Percentiles rank a stretch among this genome's conserved stretches.
Conservation (phyloP, 1,139 yeast genomes). For the Scheffersomyces illinoinensis region DNA sequence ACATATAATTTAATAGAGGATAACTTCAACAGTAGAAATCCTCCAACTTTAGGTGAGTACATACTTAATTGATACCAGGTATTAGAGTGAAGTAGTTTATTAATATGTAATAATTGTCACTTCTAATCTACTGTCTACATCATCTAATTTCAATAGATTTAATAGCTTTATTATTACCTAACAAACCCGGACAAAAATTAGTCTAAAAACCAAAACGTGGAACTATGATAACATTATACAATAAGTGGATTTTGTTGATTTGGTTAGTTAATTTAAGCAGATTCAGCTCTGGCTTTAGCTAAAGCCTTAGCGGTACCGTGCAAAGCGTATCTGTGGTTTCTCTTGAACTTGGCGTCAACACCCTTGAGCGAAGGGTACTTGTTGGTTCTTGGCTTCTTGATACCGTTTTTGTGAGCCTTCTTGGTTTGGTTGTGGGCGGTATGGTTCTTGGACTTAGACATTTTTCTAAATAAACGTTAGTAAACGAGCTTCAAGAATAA, state of each 20-base stretch:
- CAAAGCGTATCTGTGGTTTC: slow-evolving; percentile 99
- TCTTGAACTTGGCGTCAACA: slow-evolving; percentile 98
- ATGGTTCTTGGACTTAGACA: slow-evolving; percentile 99
- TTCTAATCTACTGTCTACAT: not conserved
- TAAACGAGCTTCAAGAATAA: slow-evolving; percentile 8
- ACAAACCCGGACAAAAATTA: slow-evolving; percentile 11
- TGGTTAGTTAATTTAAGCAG: slow-evolving; percentile 12
- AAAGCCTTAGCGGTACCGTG: slow-evolving; percentile 96
- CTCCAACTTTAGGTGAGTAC: not conserved
- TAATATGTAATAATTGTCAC: not conserved
- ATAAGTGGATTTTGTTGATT: slow-evolving; percentile 1
- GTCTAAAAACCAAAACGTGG: slow-evolving; percentile 15
- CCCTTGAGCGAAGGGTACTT: slow-evolving; percentile 98
- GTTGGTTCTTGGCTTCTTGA: slow-evolving; percentile 98
- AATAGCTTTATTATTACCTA: slow-evolving; percentile 16
- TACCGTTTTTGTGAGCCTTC: slow-evolving; percentile 99
- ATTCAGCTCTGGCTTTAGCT: slow-evolving; percentile 69
- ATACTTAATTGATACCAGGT: too few relatives aligned
- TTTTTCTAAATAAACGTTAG: slow-evolving; percentile 43
- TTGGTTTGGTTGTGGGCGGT: slow-evolving; percentile 99
- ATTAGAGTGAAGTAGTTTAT: not conserved
- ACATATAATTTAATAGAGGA: too few relatives aligned
- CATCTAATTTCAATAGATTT: not conserved
- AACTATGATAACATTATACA: slow-evolving; percentile 20
- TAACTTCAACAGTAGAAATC: too few relatives aligned